A percentile compares a stretch with the other conserved stretches of the same genome.
These are phyloP conservation scores for Nematocida sp. DNA, from an alignment of 371 early-diverging fungal genomes.

Conservation along the genomic window DNA sequence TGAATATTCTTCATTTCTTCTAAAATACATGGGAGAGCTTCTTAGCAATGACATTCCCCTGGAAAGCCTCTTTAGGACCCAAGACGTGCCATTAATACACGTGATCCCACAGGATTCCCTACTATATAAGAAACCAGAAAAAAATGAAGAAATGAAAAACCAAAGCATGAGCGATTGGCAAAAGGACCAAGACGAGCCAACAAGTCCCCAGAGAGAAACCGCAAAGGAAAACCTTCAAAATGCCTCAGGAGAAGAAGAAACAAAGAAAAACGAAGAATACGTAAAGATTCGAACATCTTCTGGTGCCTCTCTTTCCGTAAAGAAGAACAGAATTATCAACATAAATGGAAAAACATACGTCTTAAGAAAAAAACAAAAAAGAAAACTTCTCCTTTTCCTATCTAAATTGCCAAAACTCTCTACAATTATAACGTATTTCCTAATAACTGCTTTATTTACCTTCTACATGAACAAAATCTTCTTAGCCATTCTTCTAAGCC, in stretches of 20 bases:
- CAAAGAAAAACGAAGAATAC: not conserved
- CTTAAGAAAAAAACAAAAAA: conserved; percentile 10
- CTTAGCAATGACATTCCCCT: not conserved
- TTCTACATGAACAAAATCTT: conserved; percentile 42
- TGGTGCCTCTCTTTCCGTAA: not conserved
- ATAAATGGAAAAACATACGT: conserved; percentile 25
- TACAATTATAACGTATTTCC: conserved; percentile 15
- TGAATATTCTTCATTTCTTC: not conserved
- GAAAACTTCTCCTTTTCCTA: not conserved
- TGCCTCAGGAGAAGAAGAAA: not conserved
- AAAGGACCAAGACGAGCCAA: not conserved
- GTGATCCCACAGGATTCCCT: no score
- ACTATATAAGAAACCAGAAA: not conserved
- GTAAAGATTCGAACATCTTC: no score
- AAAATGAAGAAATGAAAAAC: not conserved
- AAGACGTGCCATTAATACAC: no score
- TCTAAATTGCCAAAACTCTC: not conserved
- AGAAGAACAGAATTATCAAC: not conserved
- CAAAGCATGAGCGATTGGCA: not conserved
- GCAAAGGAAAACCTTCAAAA: no score
- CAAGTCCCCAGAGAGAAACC: not conserved
- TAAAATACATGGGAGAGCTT: not conserved
- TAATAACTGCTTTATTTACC: not conserved
- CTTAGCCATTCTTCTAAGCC: not conserved
- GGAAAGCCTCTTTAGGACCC: no score